Evolutionary conservation across 495 filamentous ascomycete species (phyloP), one percentile per base, ranked within the genome.

Genomic region (Rusavskia elegans): DNA sequence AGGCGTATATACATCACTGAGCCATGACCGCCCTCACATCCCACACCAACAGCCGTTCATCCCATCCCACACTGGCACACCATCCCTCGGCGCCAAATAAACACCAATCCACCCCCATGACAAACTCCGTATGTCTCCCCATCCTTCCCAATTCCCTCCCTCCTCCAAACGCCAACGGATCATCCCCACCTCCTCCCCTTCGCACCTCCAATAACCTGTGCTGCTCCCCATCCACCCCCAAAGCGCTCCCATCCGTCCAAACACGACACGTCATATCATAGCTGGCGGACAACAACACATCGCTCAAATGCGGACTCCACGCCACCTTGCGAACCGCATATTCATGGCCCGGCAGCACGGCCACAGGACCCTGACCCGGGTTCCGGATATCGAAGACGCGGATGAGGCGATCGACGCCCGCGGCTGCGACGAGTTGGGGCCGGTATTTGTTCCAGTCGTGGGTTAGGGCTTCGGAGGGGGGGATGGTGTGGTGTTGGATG

Each of bases 361-460:
- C 67, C 25, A 85, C 57, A 0, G 89, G 87, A 0, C 84, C 84
- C n/a, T 73, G 76, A 6, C 71, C 64, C 10, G 85, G 79, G 49
- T 75, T 80, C 20, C 93, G 74, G 50, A 95, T 79, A 61, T 98
- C 92, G 62, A 95, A 95, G 7, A 83, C 87, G 48, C 92, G 79
- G 53, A 98, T 83, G 2, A 80, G 66, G 17, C 80, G 76, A 62
- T 98, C 93, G n/a, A 97, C 92, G 46, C 92, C 92, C 0, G 76
- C 92, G 0, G 85, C 83, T 0, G 93, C 93, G 40, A 98, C 64
- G 19, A 95, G 71, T 0, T 78, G 81, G 30, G 85, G 77, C 2
- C 84, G 80, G 64, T 98, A 98, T 64, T 98, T 98, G 66, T 98
- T 98, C 93, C 93, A 97, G 67, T 98, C 92, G 64, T 96, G 92